Base-by-base conservation (phyloP, 768 basidiomycete species). In the Russula ochroleuca region DNA sequence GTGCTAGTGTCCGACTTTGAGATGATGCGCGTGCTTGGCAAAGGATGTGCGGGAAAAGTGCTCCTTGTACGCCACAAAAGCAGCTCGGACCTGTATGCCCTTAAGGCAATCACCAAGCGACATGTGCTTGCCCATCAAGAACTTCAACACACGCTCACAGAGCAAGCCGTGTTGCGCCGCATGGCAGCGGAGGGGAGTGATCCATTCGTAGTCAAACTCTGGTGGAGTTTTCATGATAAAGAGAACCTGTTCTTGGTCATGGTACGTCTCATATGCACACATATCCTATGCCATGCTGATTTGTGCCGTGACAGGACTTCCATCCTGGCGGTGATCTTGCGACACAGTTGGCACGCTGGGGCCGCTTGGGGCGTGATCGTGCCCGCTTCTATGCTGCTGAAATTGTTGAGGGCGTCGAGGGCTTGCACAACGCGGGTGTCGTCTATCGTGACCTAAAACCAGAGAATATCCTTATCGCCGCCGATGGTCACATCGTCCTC, bases 401-500 rank as follows among this genome's bases (percentile, higher is more conserved):
- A 74, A 96, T 99, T 61, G 92, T 94, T 11, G 94, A 98, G 71
- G 97, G 96, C 53, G 86, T 96, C 38, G 94, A 97, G 76, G 94
- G 94, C 43, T 80, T 99, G 45, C 96, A 98, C 71, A 85, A 86
- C 15, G 87, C 90, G 5, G 96, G 96, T 43, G 94, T 99, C 72
- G 94, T 99, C 76, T 96, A 98, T 75, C 90, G 97, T 54, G 95
- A 98, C 73, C 85, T 98, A 67, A 98, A 98, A 72, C 95, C 95
- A 1, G 95, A 98, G 77, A 94, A 94, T 75, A 92, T 98, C 69
- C 85, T 99, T 60, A 95, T 99, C 69, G 92, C 91, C 55, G 84
- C 84, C 2, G 90, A 94, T 69, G 97, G 97, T 0, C 97, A 99
- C 73, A 94, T 98, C 67, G 93, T 98, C 47, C 81, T 99, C 40